A percentile compares a stretch with the other conserved stretches of the same genome.
Evolutionary conservation across 2,329 filamentous ascomycete genomes (phyloP).

Genomic region (Pseudogymnoascus sp.): DNA sequence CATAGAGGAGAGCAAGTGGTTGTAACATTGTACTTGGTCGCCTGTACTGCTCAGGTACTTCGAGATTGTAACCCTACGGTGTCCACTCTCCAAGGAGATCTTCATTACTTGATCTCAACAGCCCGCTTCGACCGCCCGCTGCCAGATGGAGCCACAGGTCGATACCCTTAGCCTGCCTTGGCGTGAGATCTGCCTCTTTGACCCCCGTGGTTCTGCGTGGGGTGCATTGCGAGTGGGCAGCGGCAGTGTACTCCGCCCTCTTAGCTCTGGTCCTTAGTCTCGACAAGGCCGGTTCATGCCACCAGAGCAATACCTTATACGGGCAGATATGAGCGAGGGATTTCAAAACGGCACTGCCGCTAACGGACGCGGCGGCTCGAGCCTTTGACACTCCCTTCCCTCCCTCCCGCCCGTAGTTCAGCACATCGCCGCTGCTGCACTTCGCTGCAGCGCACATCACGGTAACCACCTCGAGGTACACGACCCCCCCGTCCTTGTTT

Average conservation of each 20-base stretch:
- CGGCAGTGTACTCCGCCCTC: not conserved
- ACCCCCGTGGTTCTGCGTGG: not conserved
- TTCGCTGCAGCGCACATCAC: not conserved
- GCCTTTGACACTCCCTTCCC: not conserved
- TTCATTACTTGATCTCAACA: not conserved
- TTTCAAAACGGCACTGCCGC: not conserved
- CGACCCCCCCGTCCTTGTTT: not conserved
- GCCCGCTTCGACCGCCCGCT: not conserved
- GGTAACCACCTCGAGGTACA: not conserved
- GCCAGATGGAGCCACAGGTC: not conserved
- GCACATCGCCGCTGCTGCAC: not conserved
- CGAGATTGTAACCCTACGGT: not conserved
- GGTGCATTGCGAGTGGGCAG: not conserved
- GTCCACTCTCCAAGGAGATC: not conserved
- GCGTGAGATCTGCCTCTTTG: not conserved
- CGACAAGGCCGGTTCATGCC: not conserved
- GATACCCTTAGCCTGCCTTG: not conserved
- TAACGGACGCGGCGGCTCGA: conserved; percentile 2
- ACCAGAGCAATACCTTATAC: not conserved
- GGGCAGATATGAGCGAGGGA: not conserved
- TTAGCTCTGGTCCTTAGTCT: not conserved
- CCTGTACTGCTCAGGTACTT: not conserved
- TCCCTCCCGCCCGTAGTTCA: conserved; percentile 3
- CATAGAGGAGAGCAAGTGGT: not conserved
- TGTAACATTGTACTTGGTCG: not conserved